These are phyloP conservation scores for Boletus barrowsii DNA, from an alignment of 768 basidiomycete genomes.

Conservation along the genomic window DNA sequence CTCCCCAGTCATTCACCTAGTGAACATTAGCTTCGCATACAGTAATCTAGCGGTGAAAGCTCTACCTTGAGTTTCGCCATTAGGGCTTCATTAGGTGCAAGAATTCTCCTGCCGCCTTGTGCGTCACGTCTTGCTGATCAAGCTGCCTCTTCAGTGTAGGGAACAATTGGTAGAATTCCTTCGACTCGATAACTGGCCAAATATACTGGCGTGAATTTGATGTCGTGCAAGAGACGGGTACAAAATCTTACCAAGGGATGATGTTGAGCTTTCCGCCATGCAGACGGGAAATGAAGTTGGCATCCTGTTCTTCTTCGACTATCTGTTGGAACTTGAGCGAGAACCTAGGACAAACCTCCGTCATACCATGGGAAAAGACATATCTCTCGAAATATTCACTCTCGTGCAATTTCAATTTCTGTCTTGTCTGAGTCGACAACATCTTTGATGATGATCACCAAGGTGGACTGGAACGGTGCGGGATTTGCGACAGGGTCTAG, in stretches of 20 bases:
- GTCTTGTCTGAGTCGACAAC: slow-evolving; percentile 58
- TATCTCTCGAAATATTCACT: slow-evolving; percentile 37
- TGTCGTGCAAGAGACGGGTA: neutral
- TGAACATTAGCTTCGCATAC: neutral
- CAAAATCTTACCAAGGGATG: slow-evolving; percentile 45
- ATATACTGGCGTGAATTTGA: neutral
- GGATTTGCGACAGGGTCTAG: slow-evolving; percentile 59
- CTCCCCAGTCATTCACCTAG: slow-evolving; percentile 62
- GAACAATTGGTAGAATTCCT: slow-evolving; percentile 54
- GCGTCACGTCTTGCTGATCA: slow-evolving; percentile 47
- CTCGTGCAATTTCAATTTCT: slow-evolving; percentile 58
- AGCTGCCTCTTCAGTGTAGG: slow-evolving; percentile 42
- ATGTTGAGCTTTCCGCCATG: slow-evolving; percentile 54
- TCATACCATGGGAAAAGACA: neutral
- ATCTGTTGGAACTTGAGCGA: slow-evolving; percentile 56
- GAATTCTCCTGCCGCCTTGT: slow-evolving; percentile 51
- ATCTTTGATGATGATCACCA: slow-evolving; percentile 67
- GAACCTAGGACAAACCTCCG: slow-evolving; percentile 37
- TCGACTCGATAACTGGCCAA: slow-evolving; percentile 59
- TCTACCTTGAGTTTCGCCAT: slow-evolving; percentile 65
- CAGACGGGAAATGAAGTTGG: slow-evolving; percentile 59
- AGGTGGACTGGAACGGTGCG: slow-evolving; percentile 53
- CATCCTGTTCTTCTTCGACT: slow-evolving; percentile 54
- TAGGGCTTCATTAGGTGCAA: slow-evolving; percentile 52
- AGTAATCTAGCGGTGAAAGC: neutral